These are phyloP conservation scores for Dalbergia oliveri DNA, from an alignment of 306 rosid genomes.

Conservation along the genomic window DNA sequence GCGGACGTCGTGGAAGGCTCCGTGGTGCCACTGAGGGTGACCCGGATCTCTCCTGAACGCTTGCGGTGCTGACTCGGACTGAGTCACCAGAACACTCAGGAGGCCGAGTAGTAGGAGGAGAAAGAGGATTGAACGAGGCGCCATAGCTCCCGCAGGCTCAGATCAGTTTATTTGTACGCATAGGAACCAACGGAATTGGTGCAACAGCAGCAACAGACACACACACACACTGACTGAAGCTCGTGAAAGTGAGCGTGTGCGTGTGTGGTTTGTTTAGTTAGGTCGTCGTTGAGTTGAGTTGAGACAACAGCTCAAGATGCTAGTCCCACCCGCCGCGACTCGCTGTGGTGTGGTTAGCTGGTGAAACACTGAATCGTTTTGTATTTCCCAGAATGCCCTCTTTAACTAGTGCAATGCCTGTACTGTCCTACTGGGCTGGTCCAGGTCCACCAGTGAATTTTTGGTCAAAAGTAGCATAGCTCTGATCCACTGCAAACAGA, in stretches of 20 bases:
- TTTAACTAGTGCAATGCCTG: background rate
- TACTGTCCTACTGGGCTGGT: background rate
- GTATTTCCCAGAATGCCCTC: slow-evolving; percentile 14
- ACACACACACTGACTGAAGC: background rate
- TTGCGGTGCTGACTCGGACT: slow-evolving; percentile 76
- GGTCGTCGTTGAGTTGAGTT: slow-evolving; percentile 1
- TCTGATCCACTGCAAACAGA: no score
- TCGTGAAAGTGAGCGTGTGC: background rate
- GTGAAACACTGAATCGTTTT: background rate
- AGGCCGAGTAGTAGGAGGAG: slow-evolving; percentile 34
- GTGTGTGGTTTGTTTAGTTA: background rate
- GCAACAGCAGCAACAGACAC: background rate
- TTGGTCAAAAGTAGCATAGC: no score
- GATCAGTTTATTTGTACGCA: background rate
- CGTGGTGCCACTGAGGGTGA: slow-evolving; percentile 95
- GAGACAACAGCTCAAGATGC: background rate
- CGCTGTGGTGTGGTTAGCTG: background rate
- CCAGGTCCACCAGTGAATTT: background rate
- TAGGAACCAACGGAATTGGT: background rate
- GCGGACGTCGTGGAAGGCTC: slow-evolving; percentile 93
- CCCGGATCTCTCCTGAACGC: slow-evolving; percentile 79
- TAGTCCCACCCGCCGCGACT: slow-evolving; percentile 46
- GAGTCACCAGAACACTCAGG: slow-evolving; percentile 61
- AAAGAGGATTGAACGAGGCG: slow-evolving; percentile 41
- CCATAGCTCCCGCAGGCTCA: slow-evolving; percentile 43